A percentile compares a stretch with the other conserved stretches of the same genome.
Evolutionary conservation across 495 filamentous ascomycete genomes (phyloP).

Genomic region (Penicillium robsamsonii): DNA sequence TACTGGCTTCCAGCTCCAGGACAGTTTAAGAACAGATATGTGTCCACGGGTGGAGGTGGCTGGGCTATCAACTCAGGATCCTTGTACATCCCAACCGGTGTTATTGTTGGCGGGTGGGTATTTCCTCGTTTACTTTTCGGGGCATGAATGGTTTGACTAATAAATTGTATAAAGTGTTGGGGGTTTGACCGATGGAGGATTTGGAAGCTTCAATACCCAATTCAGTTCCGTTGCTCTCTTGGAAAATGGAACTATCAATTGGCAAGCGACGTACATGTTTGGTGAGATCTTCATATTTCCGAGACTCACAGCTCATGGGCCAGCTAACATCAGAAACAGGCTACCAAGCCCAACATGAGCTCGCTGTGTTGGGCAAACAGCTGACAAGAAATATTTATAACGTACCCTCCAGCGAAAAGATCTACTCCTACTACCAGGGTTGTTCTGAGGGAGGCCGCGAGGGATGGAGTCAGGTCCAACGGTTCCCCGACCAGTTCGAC

Average conservation of each 20-base stretch:
- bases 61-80: slow-evolving; percentile 43
- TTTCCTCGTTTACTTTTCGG: too few relatives aligned
- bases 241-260: slow-evolving; percentile 44
- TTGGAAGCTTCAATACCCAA: slow-evolving; percentile 39
- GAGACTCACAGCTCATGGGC: too few relatives aligned
- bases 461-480: slow-evolving; percentile 50
- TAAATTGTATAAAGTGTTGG: slow-evolving; percentile 18
- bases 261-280: slow-evolving; percentile 43
- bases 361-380: slow-evolving; percentile 34
- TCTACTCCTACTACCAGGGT: slow-evolving; percentile 54
- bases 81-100: slow-evolving; percentile 30
- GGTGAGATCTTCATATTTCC: slow-evolving; percentile 13
- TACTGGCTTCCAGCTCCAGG: slow-evolving; percentile 40
- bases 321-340: slow-evolving; percentile 11
- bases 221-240: slow-evolving; percentile 33
- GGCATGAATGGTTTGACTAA: neutral
- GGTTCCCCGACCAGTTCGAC: slow-evolving; percentile 45
- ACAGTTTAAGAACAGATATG: slow-evolving; percentile 40
- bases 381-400: slow-evolving; percentile 35
- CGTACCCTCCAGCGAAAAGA: slow-evolving; percentile 11
- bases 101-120: slow-evolving; percentile 37
- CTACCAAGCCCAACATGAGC: slow-evolving; percentile 35
- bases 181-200: slow-evolving; percentile 47
- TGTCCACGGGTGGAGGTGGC: slow-evolving; percentile 44
- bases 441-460: slow-evolving; percentile 55